Evolutionary conservation across 2,329 filamentous ascomycete species (phyloP).

Genomic region (Keithomyces neogunnii): DNA sequence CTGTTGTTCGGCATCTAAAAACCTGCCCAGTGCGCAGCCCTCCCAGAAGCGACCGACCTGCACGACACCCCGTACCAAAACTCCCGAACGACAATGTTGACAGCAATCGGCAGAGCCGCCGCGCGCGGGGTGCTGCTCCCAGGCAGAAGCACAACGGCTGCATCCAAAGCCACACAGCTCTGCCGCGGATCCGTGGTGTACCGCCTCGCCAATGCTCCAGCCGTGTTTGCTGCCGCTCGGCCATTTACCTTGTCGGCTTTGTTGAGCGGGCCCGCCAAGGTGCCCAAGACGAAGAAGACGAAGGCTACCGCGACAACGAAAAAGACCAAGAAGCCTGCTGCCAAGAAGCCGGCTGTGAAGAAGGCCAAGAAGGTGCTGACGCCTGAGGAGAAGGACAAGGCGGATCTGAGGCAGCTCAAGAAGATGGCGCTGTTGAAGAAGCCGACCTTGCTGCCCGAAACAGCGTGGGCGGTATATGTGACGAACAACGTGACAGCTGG

Average conservation of each 20-base stretch:
- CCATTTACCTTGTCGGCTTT: slow-evolving; percentile 19
- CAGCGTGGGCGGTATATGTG: slow-evolving; percentile 31
- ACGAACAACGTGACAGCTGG: slow-evolving; percentile 18
- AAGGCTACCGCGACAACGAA: slow-evolving; percentile 30
- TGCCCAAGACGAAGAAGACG: slow-evolving; percentile 33
- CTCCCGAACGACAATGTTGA: slow-evolving; percentile 27
- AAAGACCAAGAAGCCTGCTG: slow-evolving; percentile 22
- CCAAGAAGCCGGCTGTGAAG: slow-evolving; percentile 26
- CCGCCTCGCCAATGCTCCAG: slow-evolving; percentile 3
- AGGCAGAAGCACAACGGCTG: slow-evolving; percentile 4
- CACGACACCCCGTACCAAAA: slow-evolving; percentile 7
- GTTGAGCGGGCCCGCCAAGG: slow-evolving; percentile 17
- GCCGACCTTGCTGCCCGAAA: slow-evolving; percentile 23
- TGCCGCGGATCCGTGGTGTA: neutral
- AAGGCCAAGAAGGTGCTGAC: slow-evolving; percentile 22
- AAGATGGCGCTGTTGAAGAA: slow-evolving; percentile 31
- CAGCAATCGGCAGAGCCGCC: slow-evolving; percentile 29
- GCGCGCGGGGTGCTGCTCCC: slow-evolving; percentile 24
- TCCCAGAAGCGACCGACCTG: neutral
- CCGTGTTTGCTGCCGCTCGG: slow-evolving; percentile 10
- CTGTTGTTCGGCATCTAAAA: neutral
- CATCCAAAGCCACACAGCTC: slow-evolving; percentile 13
- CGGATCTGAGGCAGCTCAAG: slow-evolving; percentile 28
- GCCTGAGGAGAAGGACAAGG: slow-evolving; percentile 29
- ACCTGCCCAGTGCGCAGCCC: neutral